Percentiles rank a stretch among this genome's conserved stretches.
Evolutionary conservation across 495 filamentous ascomycete genomes (phyloP).

Genomic region (Paragyromitra xinjiangensis): DNA sequence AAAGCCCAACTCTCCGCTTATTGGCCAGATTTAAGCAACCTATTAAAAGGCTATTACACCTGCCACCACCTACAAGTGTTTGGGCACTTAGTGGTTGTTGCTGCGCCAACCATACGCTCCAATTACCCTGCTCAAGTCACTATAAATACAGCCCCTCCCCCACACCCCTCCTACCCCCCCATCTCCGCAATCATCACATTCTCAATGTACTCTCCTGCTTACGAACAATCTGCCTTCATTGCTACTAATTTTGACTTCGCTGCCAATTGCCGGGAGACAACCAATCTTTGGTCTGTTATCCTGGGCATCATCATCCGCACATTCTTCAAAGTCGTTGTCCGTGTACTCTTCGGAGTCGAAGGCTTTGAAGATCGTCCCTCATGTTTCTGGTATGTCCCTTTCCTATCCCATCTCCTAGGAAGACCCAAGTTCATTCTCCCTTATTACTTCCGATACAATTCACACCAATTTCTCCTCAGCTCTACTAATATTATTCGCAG

Average conservation of each 20-base stretch:
- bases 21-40: too few relatives aligned
- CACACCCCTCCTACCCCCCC: background rate
- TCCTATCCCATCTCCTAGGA: background rate
- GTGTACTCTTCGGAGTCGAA: background rate
- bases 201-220: background rate
- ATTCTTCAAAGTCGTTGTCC: background rate
- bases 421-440: too few relatives aligned
- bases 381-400: background rate
- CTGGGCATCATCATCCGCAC: conserved; percentile 3
- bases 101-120: background rate
- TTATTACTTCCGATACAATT: background rate
- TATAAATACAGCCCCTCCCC: background rate
- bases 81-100: background rate
- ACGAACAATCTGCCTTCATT: background rate
- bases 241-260: background rate
- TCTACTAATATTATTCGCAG: background rate
- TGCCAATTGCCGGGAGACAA: conserved; percentile 1
- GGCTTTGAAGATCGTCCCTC: conserved; percentile 1
- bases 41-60: too few relatives aligned
- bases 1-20: too few relatives aligned
- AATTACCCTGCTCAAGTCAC: background rate
- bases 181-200: background rate
- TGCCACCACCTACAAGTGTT: too few relatives aligned
- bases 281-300: background rate
- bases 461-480: background rate